Evolutionary conservation across 768 basidiomycete genomes (phyloP).

Genomic region (Pleurotus cornucopiae): DNA sequence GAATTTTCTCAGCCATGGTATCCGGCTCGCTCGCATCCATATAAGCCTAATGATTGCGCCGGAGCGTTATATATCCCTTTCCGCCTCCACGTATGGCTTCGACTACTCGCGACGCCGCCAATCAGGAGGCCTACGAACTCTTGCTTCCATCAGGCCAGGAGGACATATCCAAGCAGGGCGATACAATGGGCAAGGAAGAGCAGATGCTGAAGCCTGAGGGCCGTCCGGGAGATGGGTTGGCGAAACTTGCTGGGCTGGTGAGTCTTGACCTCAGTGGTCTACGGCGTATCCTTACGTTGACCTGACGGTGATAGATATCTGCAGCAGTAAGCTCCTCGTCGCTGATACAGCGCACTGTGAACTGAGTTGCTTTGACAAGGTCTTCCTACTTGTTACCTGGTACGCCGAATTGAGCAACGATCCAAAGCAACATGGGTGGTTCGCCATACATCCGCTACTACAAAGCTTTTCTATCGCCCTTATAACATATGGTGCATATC

Average conservation of each 20-base stretch:
- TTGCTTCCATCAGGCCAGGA: conserved; percentile 8
- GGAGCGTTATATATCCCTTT: neutral
- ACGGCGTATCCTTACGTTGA: neutral
- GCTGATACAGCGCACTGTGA: neutral
- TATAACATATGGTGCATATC: conserved; percentile 56
- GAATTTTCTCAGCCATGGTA: conserved; percentile 6
- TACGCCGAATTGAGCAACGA: conserved; percentile 37
- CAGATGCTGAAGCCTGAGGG: conserved; percentile 27
- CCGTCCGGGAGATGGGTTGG: conserved; percentile 31
- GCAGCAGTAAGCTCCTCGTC: neutral
- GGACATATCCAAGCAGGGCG: neutral
- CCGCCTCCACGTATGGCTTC: neutral
- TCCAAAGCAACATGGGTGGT: conserved; percentile 51
- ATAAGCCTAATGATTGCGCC: conserved; percentile 1
- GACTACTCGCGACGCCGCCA: neutral
- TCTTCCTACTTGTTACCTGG: conserved; percentile 41
- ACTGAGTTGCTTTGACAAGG: conserved; percentile 23
- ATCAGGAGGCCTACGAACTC: conserved; percentile 14
- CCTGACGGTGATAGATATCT: neutral
- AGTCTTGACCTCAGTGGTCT: conserved; percentile 12
- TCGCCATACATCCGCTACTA: conserved; percentile 61
- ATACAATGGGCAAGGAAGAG: conserved; percentile 21
- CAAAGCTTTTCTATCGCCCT: conserved; percentile 53
- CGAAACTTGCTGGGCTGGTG: conserved; percentile 31
- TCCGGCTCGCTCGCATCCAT: neutral